Conservation (phyloP, 305 asterid species). For the Fraxinus velutina region DNA sequence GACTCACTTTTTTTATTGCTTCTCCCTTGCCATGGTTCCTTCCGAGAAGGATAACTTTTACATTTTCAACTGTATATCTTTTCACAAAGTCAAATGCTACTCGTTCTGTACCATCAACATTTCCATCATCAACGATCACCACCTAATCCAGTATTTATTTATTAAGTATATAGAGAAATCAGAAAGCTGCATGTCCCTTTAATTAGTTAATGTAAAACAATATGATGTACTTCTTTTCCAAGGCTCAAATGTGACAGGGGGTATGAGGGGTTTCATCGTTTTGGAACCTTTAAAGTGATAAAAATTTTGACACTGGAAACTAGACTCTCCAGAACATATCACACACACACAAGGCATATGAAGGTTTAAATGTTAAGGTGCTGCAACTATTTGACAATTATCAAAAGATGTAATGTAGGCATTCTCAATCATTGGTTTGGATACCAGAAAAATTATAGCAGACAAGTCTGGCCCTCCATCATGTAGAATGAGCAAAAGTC, state of each 20-base stretch:
- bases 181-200: background rate
- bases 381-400: background rate
- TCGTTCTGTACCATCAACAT: slow-evolving; percentile 74
- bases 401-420: background rate
- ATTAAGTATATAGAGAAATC: slow-evolving; percentile 5
- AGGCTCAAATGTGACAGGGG: background rate
- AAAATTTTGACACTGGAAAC: background rate
- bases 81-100: slow-evolving; percentile 87
- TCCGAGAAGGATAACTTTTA: slow-evolving; percentile 76
- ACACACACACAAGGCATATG: background rate
- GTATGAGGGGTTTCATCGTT: background rate
- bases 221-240: background rate
- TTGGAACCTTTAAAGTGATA: background rate
- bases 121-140: slow-evolving; percentile 89
- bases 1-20: slow-evolving; percentile 94
- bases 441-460: too few species aligned
- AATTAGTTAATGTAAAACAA: background rate
- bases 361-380: background rate
- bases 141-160: slow-evolving; percentile 52
- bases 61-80: slow-evolving; percentile 68
- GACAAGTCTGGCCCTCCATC: too few species aligned
- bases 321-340: background rate
- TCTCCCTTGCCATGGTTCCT: slow-evolving; percentile 97
- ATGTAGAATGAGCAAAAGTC: too few species aligned
- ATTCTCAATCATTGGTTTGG: too few species aligned